Conservation (phyloP, 2,329 filamentous ascomycete genomes). For the Fusarium sp. region DNA sequence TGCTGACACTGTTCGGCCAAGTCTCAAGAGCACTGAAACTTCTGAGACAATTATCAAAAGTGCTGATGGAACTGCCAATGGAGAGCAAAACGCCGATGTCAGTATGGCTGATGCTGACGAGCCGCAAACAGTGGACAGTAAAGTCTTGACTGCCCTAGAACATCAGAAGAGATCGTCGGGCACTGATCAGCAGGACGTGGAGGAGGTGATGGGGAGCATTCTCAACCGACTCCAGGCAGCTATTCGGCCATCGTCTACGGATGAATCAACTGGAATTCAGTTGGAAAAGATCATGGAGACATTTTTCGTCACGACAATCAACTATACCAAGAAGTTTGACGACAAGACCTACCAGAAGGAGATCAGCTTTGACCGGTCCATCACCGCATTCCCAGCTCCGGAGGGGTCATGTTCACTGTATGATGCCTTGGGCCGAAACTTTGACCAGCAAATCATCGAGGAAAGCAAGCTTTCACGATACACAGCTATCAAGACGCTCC, state of each 20-base stretch:
- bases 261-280: slow-evolving; percentile 76
- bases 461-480: slow-evolving; percentile 73
- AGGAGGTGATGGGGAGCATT: slow-evolving; percentile 94
- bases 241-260: slow-evolving; percentile 77
- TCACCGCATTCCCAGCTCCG: slow-evolving; percentile 69
- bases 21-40: not conserved
- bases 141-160: slow-evolving; percentile 59
- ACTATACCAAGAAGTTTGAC: slow-evolving; percentile 67
- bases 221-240: slow-evolving; percentile 92
- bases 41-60: slow-evolving; percentile 13
- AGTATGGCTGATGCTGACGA: slow-evolving; percentile 50
- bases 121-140: slow-evolving; percentile 57
- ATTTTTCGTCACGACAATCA: slow-evolving; percentile 72
- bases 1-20: slow-evolving; percentile 13
- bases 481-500: slow-evolving; percentile 79
- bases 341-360: slow-evolving; percentile 55
- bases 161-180: slow-evolving; percentile 61
- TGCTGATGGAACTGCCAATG: not conserved
- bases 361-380: slow-evolving; percentile 70
- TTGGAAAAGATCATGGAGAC: slow-evolving; percentile 81
- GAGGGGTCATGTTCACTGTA: slow-evolving; percentile 74
- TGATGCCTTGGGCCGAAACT: slow-evolving; percentile 85
- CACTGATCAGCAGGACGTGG: slow-evolving; percentile 90
- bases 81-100: slow-evolving; percentile 30
- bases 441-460: slow-evolving; percentile 82